A percentile compares a stretch with the other conserved stretches of the same genome.
Conservation (phyloP, 768 basidiomycete species). For the Daedaleopsis nitida region DNA sequence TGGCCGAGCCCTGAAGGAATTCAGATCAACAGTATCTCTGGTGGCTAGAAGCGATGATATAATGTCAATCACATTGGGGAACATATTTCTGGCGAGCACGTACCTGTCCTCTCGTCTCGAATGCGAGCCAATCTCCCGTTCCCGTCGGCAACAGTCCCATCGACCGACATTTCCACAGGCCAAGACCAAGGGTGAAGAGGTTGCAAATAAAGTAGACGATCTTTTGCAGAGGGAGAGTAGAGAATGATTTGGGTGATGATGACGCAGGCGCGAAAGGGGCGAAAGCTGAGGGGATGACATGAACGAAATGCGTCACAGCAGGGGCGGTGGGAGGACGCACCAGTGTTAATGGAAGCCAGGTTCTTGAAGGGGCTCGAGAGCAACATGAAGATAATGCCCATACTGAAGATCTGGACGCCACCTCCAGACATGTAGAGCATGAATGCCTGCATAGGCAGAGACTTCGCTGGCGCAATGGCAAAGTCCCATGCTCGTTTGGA, state of each 20-base stretch:
- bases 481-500: slow-evolving; percentile 85
- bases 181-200: slow-evolving; percentile 75
- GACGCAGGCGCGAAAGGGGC: slow-evolving; percentile 68
- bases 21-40: slow-evolving; percentile 18
- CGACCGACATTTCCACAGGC: slow-evolving; percentile 89
- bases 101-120: slow-evolving; percentile 70
- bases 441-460: slow-evolving; percentile 94
- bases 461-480: slow-evolving; percentile 83
- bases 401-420: slow-evolving; percentile 94
- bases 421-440: slow-evolving; percentile 99
- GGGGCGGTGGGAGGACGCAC: slow-evolving; percentile 44
- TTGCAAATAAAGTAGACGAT: slow-evolving; percentile 73
- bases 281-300: slow-evolving; percentile 51
- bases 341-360: slow-evolving; percentile 72
- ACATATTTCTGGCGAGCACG: neutral
- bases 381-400: slow-evolving; percentile 95
- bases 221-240: slow-evolving; percentile 70
- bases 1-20: neutral
- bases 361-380: slow-evolving; percentile 87
- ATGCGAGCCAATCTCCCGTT: slow-evolving; percentile 93
- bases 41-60: slow-evolving; percentile 6
- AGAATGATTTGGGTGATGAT: slow-evolving; percentile 45
- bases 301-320: neutral
- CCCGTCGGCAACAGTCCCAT: slow-evolving; percentile 93
- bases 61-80: neutral